These are phyloP conservation scores for Colletotrichum zoysiae DNA, from an alignment of 2,329 filamentous ascomycete genomes.

Conservation along the genomic window DNA sequence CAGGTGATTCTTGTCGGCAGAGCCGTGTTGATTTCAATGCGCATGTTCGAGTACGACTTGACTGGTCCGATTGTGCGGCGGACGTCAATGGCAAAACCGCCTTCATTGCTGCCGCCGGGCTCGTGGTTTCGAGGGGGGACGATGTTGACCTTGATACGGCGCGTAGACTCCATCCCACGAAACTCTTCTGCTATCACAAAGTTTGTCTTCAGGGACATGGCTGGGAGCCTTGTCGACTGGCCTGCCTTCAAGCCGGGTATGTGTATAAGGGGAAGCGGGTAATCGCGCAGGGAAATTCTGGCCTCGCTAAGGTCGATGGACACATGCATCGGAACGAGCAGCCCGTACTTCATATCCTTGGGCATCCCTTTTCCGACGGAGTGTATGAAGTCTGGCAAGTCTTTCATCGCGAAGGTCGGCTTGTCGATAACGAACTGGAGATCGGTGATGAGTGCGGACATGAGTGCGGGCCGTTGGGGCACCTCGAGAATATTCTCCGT, in stretches of 20 bases:
- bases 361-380: constrained; percentile 98
- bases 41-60: constrained; percentile 95
- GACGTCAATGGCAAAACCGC: constrained; percentile 86
- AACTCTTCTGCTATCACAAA: constrained; percentile 98
- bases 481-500: constrained; percentile 88
- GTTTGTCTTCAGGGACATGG: constrained; percentile 86
- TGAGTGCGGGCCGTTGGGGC: constrained; percentile 84
- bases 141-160: constrained; percentile 85
- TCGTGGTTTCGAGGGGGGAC: constrained; percentile 77
- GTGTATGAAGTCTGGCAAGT: constrained; percentile 87
- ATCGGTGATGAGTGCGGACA: constrained; percentile 85
- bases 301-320: constrained; percentile 92
- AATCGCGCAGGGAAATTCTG: constrained; percentile 88
- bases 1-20: constrained; percentile 94
- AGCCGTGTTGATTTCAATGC: constrained; percentile 91
- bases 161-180: constrained; percentile 81
- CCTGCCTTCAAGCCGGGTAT: constrained; percentile 84
- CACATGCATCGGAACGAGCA: constrained; percentile 91
- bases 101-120: constrained; percentile 65
- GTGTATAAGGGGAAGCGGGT: constrained; percentile 91
- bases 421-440: constrained; percentile 90
- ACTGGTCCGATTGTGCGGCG: constrained; percentile 92
- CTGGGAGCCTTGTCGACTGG: constrained; percentile 84
- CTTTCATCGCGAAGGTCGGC: constrained; percentile 86
- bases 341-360: constrained; percentile 86